phyloP scores from a whole-genome alignment of 116 monocot genomes.

The Posidonia oceanica region DNA sequence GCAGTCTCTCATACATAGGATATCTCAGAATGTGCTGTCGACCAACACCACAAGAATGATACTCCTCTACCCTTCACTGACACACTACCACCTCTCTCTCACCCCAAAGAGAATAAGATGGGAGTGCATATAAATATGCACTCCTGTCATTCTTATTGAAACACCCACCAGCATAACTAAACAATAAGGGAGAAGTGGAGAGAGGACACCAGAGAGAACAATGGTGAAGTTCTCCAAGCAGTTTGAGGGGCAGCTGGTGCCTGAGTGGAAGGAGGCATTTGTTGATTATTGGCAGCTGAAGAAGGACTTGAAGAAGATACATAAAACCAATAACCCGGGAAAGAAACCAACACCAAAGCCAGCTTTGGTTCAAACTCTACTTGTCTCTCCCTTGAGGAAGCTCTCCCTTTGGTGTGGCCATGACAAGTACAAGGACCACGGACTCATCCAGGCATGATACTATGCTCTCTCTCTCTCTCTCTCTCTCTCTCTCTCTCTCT shows the following conservation, averaged over 20 bases:
- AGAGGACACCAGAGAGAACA: not conserved
- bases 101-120: not conserved
- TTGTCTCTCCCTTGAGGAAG: slow-evolving; percentile 35
- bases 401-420: slow-evolving; percentile 31
- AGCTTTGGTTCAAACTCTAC: slow-evolving; percentile 9
- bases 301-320: slow-evolving; percentile 89
- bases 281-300: slow-evolving; percentile 94
- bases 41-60: slow-evolving; percentile 33
- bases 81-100: not conserved
- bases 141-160: slow-evolving; percentile 5
- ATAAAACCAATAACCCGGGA: slow-evolving; percentile 16
- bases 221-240: slow-evolving; percentile 99
- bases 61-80: slow-evolving; percentile 4
- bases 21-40: slow-evolving; percentile 90
- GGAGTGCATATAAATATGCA: slow-evolving; percentile 31
- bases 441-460: slow-evolving; percentile 51
- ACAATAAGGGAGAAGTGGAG: not conserved
- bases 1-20: slow-evolving; percentile 13
- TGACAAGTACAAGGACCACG: slow-evolving; percentile 42
- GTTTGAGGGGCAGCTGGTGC: slow-evolving; percentile 91
- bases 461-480: slow-evolving; percentile 1
- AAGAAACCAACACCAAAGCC: slow-evolving; percentile 10
- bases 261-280: slow-evolving; percentile 99
- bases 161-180: slow-evolving; percentile 8
- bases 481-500: not conserved